Evolutionary conservation across 2,329 filamentous ascomycete species (phyloP).

Genomic region (Pseudonectria buxi): DNA sequence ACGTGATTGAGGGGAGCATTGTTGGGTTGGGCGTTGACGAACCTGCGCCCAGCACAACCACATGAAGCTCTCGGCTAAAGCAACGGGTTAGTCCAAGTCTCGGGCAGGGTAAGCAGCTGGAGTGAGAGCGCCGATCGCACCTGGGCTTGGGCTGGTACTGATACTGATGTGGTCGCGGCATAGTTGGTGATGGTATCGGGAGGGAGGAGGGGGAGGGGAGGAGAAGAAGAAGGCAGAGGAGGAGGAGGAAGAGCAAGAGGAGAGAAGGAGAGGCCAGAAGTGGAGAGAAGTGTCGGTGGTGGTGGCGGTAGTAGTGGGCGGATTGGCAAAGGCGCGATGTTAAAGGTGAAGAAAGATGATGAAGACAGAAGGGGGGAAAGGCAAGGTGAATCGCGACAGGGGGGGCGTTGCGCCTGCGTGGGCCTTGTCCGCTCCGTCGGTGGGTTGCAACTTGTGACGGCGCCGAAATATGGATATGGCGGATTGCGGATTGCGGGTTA

Average conservation of each 20-base stretch:
- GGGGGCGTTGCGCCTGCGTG: too few species aligned
- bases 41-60: conserved; percentile 77
- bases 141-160: conserved; percentile 22
- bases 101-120: neutral
- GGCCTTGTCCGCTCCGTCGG: too few species aligned
- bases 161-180: conserved; percentile 24
- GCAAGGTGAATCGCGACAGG: too few species aligned
- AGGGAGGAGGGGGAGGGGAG: conserved; percentile 1
- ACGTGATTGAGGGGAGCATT: conserved; percentile 5
- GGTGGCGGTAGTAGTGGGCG: too few species aligned
- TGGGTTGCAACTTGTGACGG: too few species aligned
- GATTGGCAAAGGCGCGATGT: too few species aligned
- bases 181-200: conserved; percentile 7
- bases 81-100: neutral
- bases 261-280: too few species aligned
- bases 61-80: conserved; percentile 67
- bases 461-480: too few species aligned
- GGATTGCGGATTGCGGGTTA: too few species aligned
- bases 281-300: too few species aligned
- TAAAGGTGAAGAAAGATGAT: too few species aligned
- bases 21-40: conserved; percentile 26
- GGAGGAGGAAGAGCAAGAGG: conserved; percentile 1
- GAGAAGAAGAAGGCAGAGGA: conserved; percentile 6
- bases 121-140: neutral
- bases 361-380: too few species aligned